Evolutionary conservation across 2,329 filamentous ascomycete genomes (phyloP).

Genomic region (Phyllosticta citribraziliensis): DNA sequence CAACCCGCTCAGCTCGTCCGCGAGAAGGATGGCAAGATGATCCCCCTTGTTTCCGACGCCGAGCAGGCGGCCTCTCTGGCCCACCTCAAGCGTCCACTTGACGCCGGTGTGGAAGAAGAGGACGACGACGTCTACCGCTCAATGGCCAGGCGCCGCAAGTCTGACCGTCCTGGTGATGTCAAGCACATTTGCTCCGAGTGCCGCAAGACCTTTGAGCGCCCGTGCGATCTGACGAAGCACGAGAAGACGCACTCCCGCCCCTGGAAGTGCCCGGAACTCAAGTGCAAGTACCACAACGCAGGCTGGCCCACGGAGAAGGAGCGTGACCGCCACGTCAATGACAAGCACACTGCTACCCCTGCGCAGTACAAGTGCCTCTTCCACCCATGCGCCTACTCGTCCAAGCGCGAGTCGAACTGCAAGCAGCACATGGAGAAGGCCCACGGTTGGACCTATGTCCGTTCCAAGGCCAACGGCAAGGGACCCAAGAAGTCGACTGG

Average conservation of each 20-base stretch:
- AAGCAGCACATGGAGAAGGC: slow-evolving; percentile 99
- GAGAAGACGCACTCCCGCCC: slow-evolving; percentile 95
- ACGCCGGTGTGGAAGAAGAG: slow-evolving; percentile 49
- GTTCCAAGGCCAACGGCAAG: slow-evolving; percentile 85
- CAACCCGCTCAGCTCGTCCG: slow-evolving; percentile 76
- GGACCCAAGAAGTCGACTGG: slow-evolving; percentile 23
- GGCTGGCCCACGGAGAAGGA: slow-evolving; percentile 98
- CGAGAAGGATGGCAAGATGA: slow-evolving; percentile 65
- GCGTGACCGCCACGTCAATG: slow-evolving; percentile 88
- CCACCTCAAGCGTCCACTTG: slow-evolving; percentile 41
- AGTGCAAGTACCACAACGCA: slow-evolving; percentile 81
- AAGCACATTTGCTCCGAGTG: slow-evolving; percentile 65
- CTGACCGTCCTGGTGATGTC: slow-evolving; percentile 73
- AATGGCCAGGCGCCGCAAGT: slow-evolving; percentile 94
- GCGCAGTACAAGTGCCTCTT: slow-evolving; percentile 76
- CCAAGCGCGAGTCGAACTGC: slow-evolving; percentile 92
- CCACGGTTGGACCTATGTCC: slow-evolving; percentile 81
- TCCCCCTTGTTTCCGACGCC: slow-evolving; percentile 54
- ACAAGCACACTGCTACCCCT: slow-evolving; percentile 80
- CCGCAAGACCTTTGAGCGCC: slow-evolving; percentile 87
- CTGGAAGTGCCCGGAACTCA: slow-evolving; percentile 76
- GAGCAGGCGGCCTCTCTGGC: slow-evolving; percentile 33
- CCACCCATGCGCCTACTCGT: slow-evolving; percentile 80
- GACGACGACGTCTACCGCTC: slow-evolving; percentile 80
- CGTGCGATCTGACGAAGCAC: slow-evolving; percentile 96